A percentile compares a stretch with the other conserved stretches of the same genome.
These are phyloP conservation scores for Proliferodiscus dingleyae DNA, from an alignment of 2,329 filamentous ascomycete species.

Conservation along the genomic window DNA sequence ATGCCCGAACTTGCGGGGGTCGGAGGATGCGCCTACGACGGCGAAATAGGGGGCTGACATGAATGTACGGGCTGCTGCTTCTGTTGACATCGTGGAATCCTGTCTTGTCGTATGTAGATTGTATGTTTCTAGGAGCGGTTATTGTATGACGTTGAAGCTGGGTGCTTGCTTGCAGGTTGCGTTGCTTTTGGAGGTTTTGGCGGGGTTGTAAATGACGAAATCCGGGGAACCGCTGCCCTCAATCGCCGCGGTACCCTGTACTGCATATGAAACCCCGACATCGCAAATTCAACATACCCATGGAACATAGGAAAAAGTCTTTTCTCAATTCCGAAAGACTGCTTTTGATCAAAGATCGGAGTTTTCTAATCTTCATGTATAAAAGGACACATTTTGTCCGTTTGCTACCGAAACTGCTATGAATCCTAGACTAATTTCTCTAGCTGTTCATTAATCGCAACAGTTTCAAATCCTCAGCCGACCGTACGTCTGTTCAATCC, in stretches of 20 bases:
- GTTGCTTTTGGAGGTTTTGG: too few relatives aligned
- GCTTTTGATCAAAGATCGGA: background rate
- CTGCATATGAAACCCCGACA: constrained; percentile 3
- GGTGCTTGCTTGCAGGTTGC: too few relatives aligned
- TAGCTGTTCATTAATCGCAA: background rate
- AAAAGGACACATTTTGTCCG: background rate
- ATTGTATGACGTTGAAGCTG: too few relatives aligned
- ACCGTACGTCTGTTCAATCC: too few relatives aligned
- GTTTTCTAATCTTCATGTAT: background rate
- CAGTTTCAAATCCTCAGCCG: background rate
- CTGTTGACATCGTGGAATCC: constrained; percentile 65
- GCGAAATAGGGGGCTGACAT: constrained; percentile 77
- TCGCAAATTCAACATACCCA: constrained; percentile 1
- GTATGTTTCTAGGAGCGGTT: too few relatives aligned
- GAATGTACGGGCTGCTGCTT: constrained; percentile 70
- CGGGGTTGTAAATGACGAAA: too few relatives aligned
- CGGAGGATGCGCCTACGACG: constrained; percentile 84
- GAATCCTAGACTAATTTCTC: background rate
- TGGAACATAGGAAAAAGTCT: too few relatives aligned
- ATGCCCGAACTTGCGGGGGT: constrained; percentile 81
- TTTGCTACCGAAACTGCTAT: background rate
- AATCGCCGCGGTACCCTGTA: too few relatives aligned
- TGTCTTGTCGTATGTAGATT: too few relatives aligned
- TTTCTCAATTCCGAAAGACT: too few relatives aligned
- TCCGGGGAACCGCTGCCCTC: too few relatives aligned